A percentile compares a stretch with the other conserved stretches of the same genome.
Conservation (phyloP, 2,329 filamentous ascomycete genomes). For the Hymenoscyphus albidus region DNA sequence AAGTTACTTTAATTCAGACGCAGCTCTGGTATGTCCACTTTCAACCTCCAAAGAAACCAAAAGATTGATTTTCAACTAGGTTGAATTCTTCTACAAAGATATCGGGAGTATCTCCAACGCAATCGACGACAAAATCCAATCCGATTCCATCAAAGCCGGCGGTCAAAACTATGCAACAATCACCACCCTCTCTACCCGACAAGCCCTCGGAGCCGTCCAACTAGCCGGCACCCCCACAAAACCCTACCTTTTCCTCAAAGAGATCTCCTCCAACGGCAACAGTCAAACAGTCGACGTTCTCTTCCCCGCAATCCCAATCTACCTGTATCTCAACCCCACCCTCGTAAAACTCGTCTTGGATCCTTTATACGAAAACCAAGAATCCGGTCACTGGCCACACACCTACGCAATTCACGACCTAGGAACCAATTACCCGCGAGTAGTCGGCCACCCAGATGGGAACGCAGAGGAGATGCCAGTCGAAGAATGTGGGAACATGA, state of each 20-base stretch:
- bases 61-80: conserved; percentile 34
- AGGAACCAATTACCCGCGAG: conserved; percentile 64
- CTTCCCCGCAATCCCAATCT: conserved; percentile 77
- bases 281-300: conserved; percentile 87
- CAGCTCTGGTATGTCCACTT: conserved; percentile 46
- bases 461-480: conserved; percentile 73
- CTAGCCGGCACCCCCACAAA: conserved; percentile 66
- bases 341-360: conserved; percentile 57
- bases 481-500: conserved; percentile 77
- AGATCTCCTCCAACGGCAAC: conserved; percentile 85
- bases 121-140: conserved; percentile 67
- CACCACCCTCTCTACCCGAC: conserved; percentile 73
- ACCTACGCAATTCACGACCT: conserved; percentile 71
- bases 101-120: conserved; percentile 59
- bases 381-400: conserved; percentile 63
- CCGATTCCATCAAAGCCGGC: conserved; percentile 62
- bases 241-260: conserved; percentile 78
- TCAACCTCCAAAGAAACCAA: conserved; percentile 16
- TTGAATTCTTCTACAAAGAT: conserved; percentile 74
- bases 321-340: conserved; percentile 73
- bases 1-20: conserved; percentile 62
- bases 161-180: conserved; percentile 73
- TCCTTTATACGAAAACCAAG: conserved; percentile 64
- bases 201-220: conserved; percentile 72
- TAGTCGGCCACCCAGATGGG: conserved; percentile 65